A percentile compares a stretch with the other conserved stretches of the same genome.
phyloP scores from a whole-genome alignment of 495 filamentous ascomycete genomes.

The Neurospora tetraspora region DNA sequence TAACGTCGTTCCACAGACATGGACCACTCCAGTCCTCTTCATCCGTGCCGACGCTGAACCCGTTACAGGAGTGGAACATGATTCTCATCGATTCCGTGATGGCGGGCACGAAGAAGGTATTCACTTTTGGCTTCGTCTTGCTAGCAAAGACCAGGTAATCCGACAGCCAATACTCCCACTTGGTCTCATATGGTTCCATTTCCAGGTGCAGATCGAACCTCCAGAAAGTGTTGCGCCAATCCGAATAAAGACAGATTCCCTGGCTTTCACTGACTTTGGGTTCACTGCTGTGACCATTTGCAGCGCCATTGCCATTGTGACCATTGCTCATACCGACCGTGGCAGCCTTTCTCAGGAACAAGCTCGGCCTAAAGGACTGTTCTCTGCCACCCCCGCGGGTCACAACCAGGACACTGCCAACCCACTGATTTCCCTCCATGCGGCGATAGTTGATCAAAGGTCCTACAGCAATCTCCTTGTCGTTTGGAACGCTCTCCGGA shows the following conservation, averaged over 20 bases:
- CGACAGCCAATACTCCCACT: conserved; percentile 51
- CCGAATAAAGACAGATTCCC: conserved; percentile 67
- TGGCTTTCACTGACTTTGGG: conserved; percentile 6
- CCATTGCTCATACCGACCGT: not conserved
- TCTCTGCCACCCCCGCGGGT: conserved; percentile 51
- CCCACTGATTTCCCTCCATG: conserved; percentile 68
- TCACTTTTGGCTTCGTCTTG: conserved; percentile 35
- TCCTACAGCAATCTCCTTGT: conserved; percentile 61
- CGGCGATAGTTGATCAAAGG: conserved; percentile 77
- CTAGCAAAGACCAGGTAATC: conserved; percentile 32
- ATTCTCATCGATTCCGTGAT: conserved; percentile 79
- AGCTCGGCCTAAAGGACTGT: conserved; percentile 19
- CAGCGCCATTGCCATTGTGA: conserved; percentile 12
- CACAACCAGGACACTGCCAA: conserved; percentile 76
- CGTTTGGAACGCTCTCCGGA: conserved; percentile 18
- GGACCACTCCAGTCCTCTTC: conserved; percentile 74
- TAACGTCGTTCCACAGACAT: conserved; percentile 83
- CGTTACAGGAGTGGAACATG: conserved; percentile 95
- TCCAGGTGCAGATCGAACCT: conserved; percentile 56
- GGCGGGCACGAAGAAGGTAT: conserved; percentile 66
- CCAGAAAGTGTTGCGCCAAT: conserved; percentile 72
- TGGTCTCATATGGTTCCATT: conserved; percentile 42
- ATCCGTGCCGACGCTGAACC: conserved; percentile 88
- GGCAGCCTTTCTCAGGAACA: conserved; percentile 20
- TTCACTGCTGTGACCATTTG: not conserved